Conservation (phyloP, 2,329 filamentous ascomycete species). For the Trichoderma sp. region DNA sequence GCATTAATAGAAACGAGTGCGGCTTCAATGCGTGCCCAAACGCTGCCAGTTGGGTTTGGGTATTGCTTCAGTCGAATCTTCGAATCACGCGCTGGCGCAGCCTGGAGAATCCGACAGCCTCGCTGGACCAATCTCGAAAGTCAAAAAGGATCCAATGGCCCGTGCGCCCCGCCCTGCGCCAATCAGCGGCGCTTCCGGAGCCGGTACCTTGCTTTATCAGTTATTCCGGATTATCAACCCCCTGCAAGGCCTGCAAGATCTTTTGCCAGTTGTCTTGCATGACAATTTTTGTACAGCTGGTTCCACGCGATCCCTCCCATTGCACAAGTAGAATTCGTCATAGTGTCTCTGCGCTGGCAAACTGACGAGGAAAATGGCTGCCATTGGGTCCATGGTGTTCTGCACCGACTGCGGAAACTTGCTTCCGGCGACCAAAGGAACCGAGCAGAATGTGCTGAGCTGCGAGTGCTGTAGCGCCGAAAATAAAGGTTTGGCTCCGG, state of each 20-base stretch:
- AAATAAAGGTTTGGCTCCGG: constrained; percentile 66
- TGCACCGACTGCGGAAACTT: constrained; percentile 92
- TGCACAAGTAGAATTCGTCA: constrained; percentile 7
- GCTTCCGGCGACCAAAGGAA: constrained; percentile 75
- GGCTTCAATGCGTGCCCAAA: constrained; percentile 17
- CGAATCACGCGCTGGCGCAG: constrained; percentile 18
- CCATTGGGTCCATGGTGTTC: constrained; percentile 88
- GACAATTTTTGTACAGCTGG: constrained; percentile 28
- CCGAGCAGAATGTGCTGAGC: constrained; percentile 69
- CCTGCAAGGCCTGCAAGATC: constrained; percentile 16
- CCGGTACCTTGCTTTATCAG: constrained; percentile 26
- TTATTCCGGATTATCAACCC: constrained; percentile 32
- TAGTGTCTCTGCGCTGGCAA: constrained; percentile 14
- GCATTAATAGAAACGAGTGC: neutral
- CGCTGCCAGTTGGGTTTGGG: constrained; percentile 5
- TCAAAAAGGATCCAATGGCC: neutral
- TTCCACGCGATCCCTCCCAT: constrained; percentile 17
- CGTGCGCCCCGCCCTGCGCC: constrained; percentile 11
- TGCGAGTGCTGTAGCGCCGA: constrained; percentile 85
- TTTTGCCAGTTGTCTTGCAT: constrained; percentile 23
- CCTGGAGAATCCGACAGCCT: constrained; percentile 24
- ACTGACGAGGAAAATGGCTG: constrained; percentile 61
- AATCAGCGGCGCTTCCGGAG: constrained; percentile 27
- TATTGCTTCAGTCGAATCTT: constrained; percentile 11
- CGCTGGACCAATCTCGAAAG: constrained; percentile 18